A percentile compares a stretch with the other conserved stretches of the same genome.
Conservation (phyloP, 2,329 filamentous ascomycete species). For the Neofusicoccum parvum region DNA sequence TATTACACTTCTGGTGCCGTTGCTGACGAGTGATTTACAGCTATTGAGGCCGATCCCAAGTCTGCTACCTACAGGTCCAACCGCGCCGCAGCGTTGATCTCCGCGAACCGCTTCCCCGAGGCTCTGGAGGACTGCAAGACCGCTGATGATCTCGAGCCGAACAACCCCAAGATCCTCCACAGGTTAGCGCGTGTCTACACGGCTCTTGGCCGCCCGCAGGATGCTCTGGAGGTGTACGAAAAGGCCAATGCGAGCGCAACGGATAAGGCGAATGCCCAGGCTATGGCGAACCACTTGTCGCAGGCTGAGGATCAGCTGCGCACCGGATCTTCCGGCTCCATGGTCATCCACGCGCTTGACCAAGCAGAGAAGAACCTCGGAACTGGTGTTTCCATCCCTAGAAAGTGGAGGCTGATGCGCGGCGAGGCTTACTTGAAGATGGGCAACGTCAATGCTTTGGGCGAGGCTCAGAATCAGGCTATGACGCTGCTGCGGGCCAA, state of each 20-base stretch:
- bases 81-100: conserved; percentile 92
- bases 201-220: conserved; percentile 79
- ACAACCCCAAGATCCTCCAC: conserved; percentile 85
- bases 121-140: conserved; percentile 85
- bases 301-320: conserved; percentile 78
- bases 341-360: conserved; percentile 90
- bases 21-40: conserved; percentile 50
- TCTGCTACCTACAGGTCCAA: conserved; percentile 93
- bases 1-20: not conserved
- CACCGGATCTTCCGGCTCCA: conserved; percentile 78
- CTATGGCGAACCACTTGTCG: conserved; percentile 80
- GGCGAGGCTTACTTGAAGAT: conserved; percentile 92
- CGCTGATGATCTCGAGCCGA: conserved; percentile 80
- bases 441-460: conserved; percentile 83
- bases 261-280: conserved; percentile 79
- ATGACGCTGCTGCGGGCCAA: conserved; percentile 85
- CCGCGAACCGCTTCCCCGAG: conserved; percentile 73
- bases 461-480: conserved; percentile 89
- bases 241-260: conserved; percentile 82
- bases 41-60: conserved; percentile 81
- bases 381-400: conserved; percentile 72
- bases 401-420: conserved; percentile 92
- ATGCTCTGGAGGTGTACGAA: conserved; percentile 80
- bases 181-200: conserved; percentile 90
- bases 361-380: conserved; percentile 84